Conservation (phyloP, 2,329 filamentous ascomycete genomes). For the Fusarium dimerum region DNA sequence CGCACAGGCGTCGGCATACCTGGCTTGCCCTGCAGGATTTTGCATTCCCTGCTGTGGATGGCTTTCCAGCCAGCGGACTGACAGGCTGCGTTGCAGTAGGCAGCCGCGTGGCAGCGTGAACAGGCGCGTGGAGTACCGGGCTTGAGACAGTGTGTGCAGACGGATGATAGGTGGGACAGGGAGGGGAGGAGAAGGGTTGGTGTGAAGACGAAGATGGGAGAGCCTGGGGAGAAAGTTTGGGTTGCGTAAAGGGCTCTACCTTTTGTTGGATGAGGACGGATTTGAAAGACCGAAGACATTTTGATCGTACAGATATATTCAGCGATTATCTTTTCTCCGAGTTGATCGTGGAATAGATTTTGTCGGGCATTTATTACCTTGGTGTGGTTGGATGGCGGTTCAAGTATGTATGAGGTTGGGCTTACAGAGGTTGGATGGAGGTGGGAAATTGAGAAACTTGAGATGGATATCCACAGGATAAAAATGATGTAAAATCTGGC, state of each 20-base stretch:
- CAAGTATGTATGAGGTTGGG: too few relatives aligned
- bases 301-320: too few relatives aligned
- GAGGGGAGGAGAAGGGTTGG: constrained; percentile 50
- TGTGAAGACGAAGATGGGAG: constrained; percentile 46
- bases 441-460: too few relatives aligned
- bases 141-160: constrained; percentile 54
- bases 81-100: constrained; percentile 57
- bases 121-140: constrained; percentile 41
- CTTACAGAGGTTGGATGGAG: too few relatives aligned
- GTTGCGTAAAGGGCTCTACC: constrained; percentile 51
- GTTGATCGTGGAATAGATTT: too few relatives aligned
- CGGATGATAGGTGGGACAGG: constrained; percentile 39
- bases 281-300: constrained; percentile 16
- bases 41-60: constrained; percentile 58
- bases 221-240: constrained; percentile 45
- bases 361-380: too few relatives aligned
- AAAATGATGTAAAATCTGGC: too few relatives aligned
- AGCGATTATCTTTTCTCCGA: too few relatives aligned
- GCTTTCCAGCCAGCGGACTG: constrained; percentile 55
- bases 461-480: too few relatives aligned
- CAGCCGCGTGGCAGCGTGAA: constrained; percentile 52
- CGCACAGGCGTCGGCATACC: constrained; percentile 56
- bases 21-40: constrained; percentile 36
- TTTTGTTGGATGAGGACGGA: constrained; percentile 33
- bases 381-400: too few relatives aligned